These are phyloP conservation scores for Dothideomycetes sp. DNA, from an alignment of 2,329 filamentous ascomycete species.

Conservation along the genomic window DNA sequence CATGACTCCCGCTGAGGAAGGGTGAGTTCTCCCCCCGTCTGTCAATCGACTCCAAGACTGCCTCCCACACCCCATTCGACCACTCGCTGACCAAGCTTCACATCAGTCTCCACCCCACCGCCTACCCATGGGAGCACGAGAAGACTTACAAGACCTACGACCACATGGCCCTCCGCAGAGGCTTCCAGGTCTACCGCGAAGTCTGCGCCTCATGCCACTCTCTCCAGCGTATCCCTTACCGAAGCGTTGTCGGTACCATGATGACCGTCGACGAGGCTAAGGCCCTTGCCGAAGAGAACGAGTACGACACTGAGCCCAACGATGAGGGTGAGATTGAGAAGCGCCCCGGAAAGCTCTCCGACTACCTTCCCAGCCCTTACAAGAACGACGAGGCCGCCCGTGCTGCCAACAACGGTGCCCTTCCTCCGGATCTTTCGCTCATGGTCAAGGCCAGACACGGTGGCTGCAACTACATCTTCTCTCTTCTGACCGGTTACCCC, in stretches of 20 bases:
- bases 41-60: no score
- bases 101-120: conserved; percentile 73
- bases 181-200: conserved; percentile 98
- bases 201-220: conserved; percentile 98
- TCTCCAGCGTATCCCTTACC: conserved; percentile 86
- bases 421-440: conserved; percentile 93
- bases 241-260: conserved; percentile 76
- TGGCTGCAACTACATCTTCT: conserved; percentile 98
- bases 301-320: conserved; percentile 97
- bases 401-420: conserved; percentile 94
- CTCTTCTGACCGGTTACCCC: conserved; percentile 89
- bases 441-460: conserved; percentile 97
- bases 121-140: conserved; percentile 92
- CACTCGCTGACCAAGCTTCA: neutral
- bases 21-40: conserved; percentile 53
- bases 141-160: conserved; percentile 94
- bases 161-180: conserved; percentile 92
- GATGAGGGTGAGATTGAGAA: conserved; percentile 97
- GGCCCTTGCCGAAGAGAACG: conserved; percentile 91
- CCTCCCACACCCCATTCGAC: neutral
- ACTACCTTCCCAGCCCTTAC: conserved; percentile 91
- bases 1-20: conserved; percentile 91
- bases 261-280: conserved; percentile 98
- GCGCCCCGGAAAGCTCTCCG: conserved; percentile 94
- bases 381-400: conserved; percentile 98